Evolutionary conservation across 139 green algal species (phyloP).

Genomic region (Volvox reticuliferus): DNA sequence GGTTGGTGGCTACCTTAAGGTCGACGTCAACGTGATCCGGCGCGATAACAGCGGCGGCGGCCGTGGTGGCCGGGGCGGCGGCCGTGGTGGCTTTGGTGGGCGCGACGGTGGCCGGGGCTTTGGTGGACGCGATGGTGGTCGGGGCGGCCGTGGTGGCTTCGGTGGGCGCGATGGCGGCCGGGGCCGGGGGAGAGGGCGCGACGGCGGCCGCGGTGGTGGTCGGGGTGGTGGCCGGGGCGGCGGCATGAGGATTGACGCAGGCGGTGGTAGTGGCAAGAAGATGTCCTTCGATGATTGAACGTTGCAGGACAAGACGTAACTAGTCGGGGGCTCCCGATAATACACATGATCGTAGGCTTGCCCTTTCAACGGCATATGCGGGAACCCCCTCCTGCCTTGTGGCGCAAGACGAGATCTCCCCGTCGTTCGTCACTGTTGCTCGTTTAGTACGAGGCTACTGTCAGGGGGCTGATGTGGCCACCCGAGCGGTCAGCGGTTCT

Average conservation of each 20-base stretch:
- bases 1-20: slow-evolving; percentile 67
- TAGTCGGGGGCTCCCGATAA: too few relatives aligned
- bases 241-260: slow-evolving; percentile 59
- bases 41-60: slow-evolving; percentile 30
- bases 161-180: slow-evolving; percentile 45
- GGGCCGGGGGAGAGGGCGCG: slow-evolving; percentile 44
- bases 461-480: too few relatives aligned
- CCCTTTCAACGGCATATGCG: too few relatives aligned
- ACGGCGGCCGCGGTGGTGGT: slow-evolving; percentile 44
- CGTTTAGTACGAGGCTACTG: too few relatives aligned
- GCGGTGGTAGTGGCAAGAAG: slow-evolving; percentile 68
- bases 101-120: slow-evolving; percentile 43
- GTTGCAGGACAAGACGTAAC: too few relatives aligned
- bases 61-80: slow-evolving; percentile 38
- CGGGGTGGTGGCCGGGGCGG: slow-evolving; percentile 45
- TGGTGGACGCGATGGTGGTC: slow-evolving; percentile 48
- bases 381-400: too few relatives aligned
- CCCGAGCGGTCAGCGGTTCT: too few relatives aligned
- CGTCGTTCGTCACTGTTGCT: too few relatives aligned
- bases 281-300: slow-evolving; percentile 71
- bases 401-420: too few relatives aligned
- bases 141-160: slow-evolving; percentile 24
- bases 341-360: too few relatives aligned
- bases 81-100: slow-evolving; percentile 35
- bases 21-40: slow-evolving; percentile 69